Evolutionary conservation across 192 early-diverging fungal species (phyloP), one percentile per base, ranked within the genome.

Genomic region (Spizellomyces sp.): DNA sequence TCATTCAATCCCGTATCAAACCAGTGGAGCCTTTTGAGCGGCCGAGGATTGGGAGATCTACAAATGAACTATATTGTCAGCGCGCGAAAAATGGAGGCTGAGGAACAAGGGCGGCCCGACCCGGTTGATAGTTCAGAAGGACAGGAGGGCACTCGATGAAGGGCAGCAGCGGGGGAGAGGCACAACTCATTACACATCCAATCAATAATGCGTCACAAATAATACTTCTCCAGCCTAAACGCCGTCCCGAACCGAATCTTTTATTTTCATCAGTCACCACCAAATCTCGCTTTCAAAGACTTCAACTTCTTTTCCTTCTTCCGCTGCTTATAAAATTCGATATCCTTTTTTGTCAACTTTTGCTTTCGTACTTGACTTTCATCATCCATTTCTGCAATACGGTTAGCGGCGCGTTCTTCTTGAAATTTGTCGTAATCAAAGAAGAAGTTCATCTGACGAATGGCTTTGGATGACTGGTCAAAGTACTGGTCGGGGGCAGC

Each of bases 11-110:
- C 76, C 14, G 17, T 75, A 42, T 44, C 45, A 9, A 73, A 66
- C 7, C 21, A 56, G 21, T 81, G 80, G 80, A 66, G 42, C 21
- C 3, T 78, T 22, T 21, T 73, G 42, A 45, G 43, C 7, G 61
- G 65, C 7, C 15, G 19, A 22, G 61, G 71, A 3, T 15, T 78
- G 6, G 75, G 71, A 5, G 75, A 76, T 66, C 47, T 81, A 64
- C 64, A 81, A 44, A 77, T 81, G 75, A 81, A 81, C 63, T 81
- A 77, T 45, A 67, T 81, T 15, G 59, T 75, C n/a, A 62, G 58
- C 10, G 79, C 74, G 42, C 36, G 22, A 45, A 80, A 74, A 72
- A 56, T 36, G 27, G 27, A 2, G 27, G 27, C 27, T 36, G 27
- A 36, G 27, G 27, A 36, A 36, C 27, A 36, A 36, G 27, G 0